Conservation (phyloP, 139 green algal genomes). For the Chlorella sp. region DNA sequence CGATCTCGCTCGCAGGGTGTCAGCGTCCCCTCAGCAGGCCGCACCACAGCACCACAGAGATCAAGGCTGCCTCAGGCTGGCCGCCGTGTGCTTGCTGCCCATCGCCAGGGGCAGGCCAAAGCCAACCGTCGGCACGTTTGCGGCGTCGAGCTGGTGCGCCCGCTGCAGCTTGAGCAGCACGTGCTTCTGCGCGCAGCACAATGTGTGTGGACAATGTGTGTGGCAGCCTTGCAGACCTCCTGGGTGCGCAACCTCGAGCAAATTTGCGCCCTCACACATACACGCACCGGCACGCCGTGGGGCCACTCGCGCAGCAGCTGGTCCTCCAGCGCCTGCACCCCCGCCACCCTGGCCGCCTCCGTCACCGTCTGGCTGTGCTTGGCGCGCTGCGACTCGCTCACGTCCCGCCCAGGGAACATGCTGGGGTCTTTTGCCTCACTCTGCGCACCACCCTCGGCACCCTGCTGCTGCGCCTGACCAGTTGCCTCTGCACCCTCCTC, state of each 20-base stretch:
- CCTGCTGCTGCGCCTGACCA: background rate
- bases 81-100: background rate
- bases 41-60: no score
- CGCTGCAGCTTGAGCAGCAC: constrained; percentile 2
- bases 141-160: background rate
- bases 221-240: no score
- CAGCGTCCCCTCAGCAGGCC: no score
- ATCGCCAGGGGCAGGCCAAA: background rate
- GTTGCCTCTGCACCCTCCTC: background rate
- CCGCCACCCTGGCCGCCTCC: no score
- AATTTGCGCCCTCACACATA: no score
- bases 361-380: no score
- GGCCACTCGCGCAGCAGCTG: background rate
- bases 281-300: background rate
- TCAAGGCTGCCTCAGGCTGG: background rate
- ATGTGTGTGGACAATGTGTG: no score
- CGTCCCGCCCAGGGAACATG: background rate
- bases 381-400: no score
- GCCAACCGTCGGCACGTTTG: background rate
- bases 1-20: no score
- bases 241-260: no score
- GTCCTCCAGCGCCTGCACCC: background rate
- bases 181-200: no score
- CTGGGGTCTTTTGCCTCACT: background rate
- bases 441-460: background rate